Conservation (phyloP, 805 yeast species). For the Candida maesae region DNA sequence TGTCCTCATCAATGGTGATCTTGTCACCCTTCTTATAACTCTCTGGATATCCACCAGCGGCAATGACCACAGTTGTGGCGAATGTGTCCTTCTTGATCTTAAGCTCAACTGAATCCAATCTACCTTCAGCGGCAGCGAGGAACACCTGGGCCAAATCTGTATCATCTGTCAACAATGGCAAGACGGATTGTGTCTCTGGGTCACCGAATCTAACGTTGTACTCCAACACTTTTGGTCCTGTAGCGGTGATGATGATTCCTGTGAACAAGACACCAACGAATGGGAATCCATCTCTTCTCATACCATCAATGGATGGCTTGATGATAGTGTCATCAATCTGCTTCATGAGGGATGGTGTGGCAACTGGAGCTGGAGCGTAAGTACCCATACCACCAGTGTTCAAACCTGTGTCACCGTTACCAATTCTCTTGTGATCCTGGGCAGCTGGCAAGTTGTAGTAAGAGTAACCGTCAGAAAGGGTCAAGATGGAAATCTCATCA, state of each 20-base stretch:
- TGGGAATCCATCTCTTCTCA: conserved; percentile 94
- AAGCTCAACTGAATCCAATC: conserved; percentile 81
- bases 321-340: conserved; percentile 73
- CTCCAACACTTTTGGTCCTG: conserved; percentile 92
- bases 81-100: conserved; percentile 48
- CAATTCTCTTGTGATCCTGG: conserved; percentile 95
- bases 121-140: conserved; percentile 90
- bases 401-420: conserved; percentile 89
- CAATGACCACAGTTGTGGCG: conserved; percentile 90
- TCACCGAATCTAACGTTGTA: conserved; percentile 98
- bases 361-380: conserved; percentile 96
- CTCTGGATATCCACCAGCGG: conserved; percentile 98
- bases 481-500: conserved; percentile 90
- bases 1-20: conserved; percentile 53
- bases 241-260: conserved; percentile 85
- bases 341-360: conserved; percentile 67
- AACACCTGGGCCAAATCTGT: conserved; percentile 93
- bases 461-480: conserved; percentile 91
- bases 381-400: conserved; percentile 99
- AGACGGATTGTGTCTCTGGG: conserved; percentile 97
- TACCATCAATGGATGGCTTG: conserved; percentile 90
- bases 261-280: conserved; percentile 95
- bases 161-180: conserved; percentile 75
- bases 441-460: conserved; percentile 91
- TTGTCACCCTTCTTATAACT: conserved; percentile 80